Conservation (phyloP, 2,329 filamentous ascomycete species). For the Thelonectria blattea region DNA sequence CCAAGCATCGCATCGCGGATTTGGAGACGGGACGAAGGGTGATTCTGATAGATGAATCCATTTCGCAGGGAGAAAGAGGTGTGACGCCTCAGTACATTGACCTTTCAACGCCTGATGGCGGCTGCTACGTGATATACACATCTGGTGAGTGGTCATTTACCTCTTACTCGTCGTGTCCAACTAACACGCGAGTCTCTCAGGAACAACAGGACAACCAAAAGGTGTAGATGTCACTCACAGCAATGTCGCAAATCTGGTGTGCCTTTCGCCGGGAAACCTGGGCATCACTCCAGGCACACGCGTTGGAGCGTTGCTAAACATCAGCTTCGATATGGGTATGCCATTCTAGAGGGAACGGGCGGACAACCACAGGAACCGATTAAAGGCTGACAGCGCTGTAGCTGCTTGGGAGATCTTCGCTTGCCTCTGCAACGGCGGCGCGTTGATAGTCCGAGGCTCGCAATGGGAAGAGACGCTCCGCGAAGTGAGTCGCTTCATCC, state of each 20-base stretch:
- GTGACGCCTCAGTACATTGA: constrained; percentile 35
- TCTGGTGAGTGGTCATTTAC: constrained; percentile 47
- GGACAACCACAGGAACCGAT: not conserved
- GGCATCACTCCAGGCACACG: constrained; percentile 56
- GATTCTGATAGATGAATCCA: constrained; percentile 40
- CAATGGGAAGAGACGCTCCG: constrained; percentile 54
- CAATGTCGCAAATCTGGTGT: constrained; percentile 61
- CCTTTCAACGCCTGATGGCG: constrained; percentile 44
- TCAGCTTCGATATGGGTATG: constrained; percentile 68
- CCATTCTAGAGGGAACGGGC: constrained; percentile 10
- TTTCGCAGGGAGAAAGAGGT: not conserved
- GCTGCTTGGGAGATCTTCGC: constrained; percentile 67
- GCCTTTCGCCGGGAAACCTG: constrained; percentile 56
- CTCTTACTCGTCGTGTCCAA: not conserved
- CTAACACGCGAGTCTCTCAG: constrained; percentile 36
- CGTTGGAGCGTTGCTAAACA: constrained; percentile 62
- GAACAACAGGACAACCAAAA: constrained; percentile 63
- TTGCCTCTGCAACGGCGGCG: constrained; percentile 63
- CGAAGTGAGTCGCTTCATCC: constrained; percentile 44
- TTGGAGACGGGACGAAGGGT: constrained; percentile 34
- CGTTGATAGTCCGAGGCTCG: constrained; percentile 57
- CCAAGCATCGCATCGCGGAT: constrained; percentile 41
- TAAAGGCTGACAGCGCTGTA: constrained; percentile 35
- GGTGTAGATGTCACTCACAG: constrained; percentile 63
- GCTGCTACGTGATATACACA: constrained; percentile 60